phyloP scores from a whole-genome alignment of 2,329 filamentous ascomycete genomes.

The Neophaeococcomyces mojaviensis region DNA sequence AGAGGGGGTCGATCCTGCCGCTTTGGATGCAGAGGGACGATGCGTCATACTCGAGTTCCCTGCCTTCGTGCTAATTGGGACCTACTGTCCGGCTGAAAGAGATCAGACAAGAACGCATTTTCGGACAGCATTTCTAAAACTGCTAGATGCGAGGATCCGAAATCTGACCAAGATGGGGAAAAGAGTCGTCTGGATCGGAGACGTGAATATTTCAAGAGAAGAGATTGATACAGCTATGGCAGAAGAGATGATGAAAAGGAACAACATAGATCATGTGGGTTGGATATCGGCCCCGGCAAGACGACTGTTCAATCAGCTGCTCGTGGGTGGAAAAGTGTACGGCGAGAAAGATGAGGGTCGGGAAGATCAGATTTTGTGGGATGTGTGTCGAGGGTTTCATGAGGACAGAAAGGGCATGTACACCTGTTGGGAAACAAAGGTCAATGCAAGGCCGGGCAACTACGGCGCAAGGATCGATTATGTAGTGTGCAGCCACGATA shows the following conservation, averaged over 20 bases:
- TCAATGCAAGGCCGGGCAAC: conserved; percentile 92
- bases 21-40: conserved; percentile 82
- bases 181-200: conserved; percentile 75
- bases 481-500: conserved; percentile 70
- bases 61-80: conserved; percentile 84
- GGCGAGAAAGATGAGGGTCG: conserved; percentile 61
- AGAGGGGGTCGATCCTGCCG: conserved; percentile 54
- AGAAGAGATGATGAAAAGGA: conserved; percentile 63
- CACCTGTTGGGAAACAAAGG: conserved; percentile 92
- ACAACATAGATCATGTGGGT: conserved; percentile 59
- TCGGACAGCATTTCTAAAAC: conserved; percentile 68
- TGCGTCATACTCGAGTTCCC: conserved; percentile 89
- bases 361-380: conserved; percentile 67
- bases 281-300: conserved; percentile 67
- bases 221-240: conserved; percentile 70
- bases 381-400: conserved; percentile 76
- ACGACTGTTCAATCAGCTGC: conserved; percentile 76
- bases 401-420: conserved; percentile 81
- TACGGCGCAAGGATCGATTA: conserved; percentile 92
- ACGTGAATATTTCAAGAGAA: conserved; percentile 70
- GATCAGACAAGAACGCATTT: conserved; percentile 80
- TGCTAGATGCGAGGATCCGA: conserved; percentile 73
- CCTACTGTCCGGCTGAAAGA: conserved; percentile 84
- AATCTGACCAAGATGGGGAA: conserved; percentile 77
- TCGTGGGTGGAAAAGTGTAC: conserved; percentile 63